These are phyloP conservation scores for Penicillium griseofulvum DNA, from an alignment of 2,329 filamentous ascomycete species.

Conservation along the genomic window DNA sequence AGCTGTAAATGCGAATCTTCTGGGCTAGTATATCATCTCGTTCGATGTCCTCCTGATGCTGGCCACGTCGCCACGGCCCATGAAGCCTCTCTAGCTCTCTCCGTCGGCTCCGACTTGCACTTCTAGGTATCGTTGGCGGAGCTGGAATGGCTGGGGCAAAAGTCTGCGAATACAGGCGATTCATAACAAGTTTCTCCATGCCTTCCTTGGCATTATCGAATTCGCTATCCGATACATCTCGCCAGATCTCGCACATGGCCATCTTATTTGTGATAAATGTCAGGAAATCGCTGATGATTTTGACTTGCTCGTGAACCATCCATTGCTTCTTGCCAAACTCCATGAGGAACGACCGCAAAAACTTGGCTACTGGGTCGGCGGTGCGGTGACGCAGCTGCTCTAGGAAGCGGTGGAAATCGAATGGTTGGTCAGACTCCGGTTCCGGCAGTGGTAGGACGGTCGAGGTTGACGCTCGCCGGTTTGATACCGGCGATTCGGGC, in stretches of 20 bases:
- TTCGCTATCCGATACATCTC: slow-evolving; percentile 89
- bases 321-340: slow-evolving; percentile 98
- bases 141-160: slow-evolving; percentile 91
- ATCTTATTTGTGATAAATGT: slow-evolving; percentile 98
- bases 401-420: slow-evolving; percentile 95
- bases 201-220: slow-evolving; percentile 98
- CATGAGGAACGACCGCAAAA: slow-evolving; percentile 86
- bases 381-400: slow-evolving; percentile 95
- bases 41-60: slow-evolving; percentile 97
- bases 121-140: slow-evolving; percentile 63
- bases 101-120: slow-evolving; percentile 62
- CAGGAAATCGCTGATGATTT: slow-evolving; percentile 95
- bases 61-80: slow-evolving; percentile 82
- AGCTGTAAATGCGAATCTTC: slow-evolving; percentile 95
- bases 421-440: slow-evolving; percentile 80
- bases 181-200: slow-evolving; percentile 99
- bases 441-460: slow-evolving; percentile 65
- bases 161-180: slow-evolving; percentile 88
- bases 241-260: slow-evolving; percentile 95
- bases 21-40: slow-evolving; percentile 93
- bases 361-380: slow-evolving; percentile 95
- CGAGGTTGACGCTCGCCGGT: slow-evolving; percentile 36
- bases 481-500: slow-evolving; percentile 21
- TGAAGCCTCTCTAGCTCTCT: slow-evolving; percentile 66
- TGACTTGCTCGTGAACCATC: slow-evolving; percentile 99